Evolutionary conservation across 2,329 filamentous ascomycete species (phyloP), one percentile per base, ranked within the genome.

Genomic region (Xylariales sp.): DNA sequence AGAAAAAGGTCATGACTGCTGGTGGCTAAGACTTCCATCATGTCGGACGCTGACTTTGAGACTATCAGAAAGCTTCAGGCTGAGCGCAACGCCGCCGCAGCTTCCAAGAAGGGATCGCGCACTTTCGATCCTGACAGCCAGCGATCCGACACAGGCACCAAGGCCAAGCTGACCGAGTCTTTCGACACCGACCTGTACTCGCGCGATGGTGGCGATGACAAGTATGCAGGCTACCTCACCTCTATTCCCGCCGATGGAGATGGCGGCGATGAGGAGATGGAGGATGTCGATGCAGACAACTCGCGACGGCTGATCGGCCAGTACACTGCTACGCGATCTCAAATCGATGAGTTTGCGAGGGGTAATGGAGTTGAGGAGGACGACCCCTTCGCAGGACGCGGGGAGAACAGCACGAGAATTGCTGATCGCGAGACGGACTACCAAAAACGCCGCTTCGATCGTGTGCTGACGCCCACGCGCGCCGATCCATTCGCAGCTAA

Each of bases 401-500:
- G 79, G 52, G 93, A 97, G 71, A 87, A 91, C 67, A 87, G 88
- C 62, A 89, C 86, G 44, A 84, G 91, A 55, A 97, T 98, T 58
- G 75, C 84, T 46, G 91, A 94, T 60, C 85, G 93, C 56, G 91
- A 97, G 71, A 94, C 89, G 49, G 91, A 97, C 59, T 98, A 98
- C 62, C 94, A 98, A 68, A 95, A 95, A 68, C 87, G 90, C 51
- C 82, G 90, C 45, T 94, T 95, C 63, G 84, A 95, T 61, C 88
- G 93, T 47, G 82, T 80, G 39, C 73, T 97, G 48, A 93, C 88
- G 16, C 89, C 90, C 4, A 89, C 87, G 7, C 82, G 88, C 56
- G 87, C 83, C 47, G 89, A 95, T 60, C 84, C 88, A 1, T 95
- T 95, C 58, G 85, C 86, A 19, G 79, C 83, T 49, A 86, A 90